These are phyloP conservation scores for Beauveria rudraprayagi DNA, from an alignment of 2,329 filamentous ascomycete species.

Conservation along the genomic window DNA sequence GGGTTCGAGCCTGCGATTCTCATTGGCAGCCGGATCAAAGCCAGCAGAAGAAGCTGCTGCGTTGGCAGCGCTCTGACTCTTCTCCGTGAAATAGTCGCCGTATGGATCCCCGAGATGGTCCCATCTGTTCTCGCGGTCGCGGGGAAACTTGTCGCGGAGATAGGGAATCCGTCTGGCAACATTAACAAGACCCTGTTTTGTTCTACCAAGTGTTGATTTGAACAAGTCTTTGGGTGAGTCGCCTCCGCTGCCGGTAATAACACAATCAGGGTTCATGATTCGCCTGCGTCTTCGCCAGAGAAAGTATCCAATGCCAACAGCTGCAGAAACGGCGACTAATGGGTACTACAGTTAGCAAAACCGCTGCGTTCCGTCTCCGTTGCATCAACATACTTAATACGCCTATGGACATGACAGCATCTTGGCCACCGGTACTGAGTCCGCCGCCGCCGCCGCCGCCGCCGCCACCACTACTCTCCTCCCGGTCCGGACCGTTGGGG, in stretches of 20 bases:
- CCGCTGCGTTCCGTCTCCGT: background rate
- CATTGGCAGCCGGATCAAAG: background rate
- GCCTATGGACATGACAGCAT: background rate
- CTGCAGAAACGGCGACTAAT: background rate
- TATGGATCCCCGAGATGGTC: background rate
- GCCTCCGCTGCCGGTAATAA: background rate
- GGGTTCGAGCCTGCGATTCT: background rate
- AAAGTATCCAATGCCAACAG: background rate
- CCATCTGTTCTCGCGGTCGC: background rate
- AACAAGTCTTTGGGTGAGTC: background rate
- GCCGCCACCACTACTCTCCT: background rate
- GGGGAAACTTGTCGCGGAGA: background rate
- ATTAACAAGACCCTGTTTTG: background rate
- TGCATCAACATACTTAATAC: conserved; percentile 1
- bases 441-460: background rate
- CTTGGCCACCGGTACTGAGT: background rate
- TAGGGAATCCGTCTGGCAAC: background rate
- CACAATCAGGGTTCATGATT: background rate
- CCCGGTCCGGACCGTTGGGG: background rate
- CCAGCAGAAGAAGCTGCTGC: no score
- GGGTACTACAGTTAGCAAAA: background rate
- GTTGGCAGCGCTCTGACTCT: background rate
- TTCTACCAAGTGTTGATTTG: background rate
- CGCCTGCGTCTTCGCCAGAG: conserved; percentile 7
- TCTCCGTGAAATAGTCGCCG: background rate